phyloP scores from a whole-genome alignment of 306 rosid species.

The Trifolium dubium region DNA sequence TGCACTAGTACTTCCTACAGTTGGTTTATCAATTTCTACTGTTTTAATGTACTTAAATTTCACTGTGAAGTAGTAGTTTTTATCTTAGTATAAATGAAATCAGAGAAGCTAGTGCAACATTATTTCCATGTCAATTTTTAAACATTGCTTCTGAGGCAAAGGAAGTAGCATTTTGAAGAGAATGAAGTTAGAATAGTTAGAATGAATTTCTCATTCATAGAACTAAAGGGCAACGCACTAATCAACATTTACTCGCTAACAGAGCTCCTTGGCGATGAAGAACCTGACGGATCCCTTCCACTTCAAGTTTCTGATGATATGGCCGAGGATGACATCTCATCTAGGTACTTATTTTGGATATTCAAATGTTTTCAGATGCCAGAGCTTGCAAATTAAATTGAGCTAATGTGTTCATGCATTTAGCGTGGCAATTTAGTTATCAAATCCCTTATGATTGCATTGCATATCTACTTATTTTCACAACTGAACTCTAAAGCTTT shows the following conservation, averaged over 20 bases:
- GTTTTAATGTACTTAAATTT: background rate
- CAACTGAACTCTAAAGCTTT: slow-evolving; percentile 27
- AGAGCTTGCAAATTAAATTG: slow-evolving; percentile 22
- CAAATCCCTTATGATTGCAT: slow-evolving; percentile 10
- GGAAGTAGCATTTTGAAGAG: slow-evolving; percentile 1
- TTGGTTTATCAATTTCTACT: background rate
- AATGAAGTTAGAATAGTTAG: slow-evolving; percentile 5
- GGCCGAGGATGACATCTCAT: slow-evolving; percentile 80
- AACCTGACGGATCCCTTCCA: slow-evolving; percentile 74
- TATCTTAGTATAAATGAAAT: background rate
- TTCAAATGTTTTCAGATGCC: slow-evolving; percentile 33
- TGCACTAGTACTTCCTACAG: background rate
- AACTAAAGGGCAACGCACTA: slow-evolving; percentile 10
- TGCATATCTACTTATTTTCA: background rate
- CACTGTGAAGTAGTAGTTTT: background rate
- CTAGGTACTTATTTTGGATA: slow-evolving; percentile 60
- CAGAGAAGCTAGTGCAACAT: background rate
- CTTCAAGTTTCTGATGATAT: slow-evolving; percentile 77
- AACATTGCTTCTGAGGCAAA: background rate
- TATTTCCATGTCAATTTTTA: background rate
- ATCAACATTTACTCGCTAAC: slow-evolving; percentile 44
- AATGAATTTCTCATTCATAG: slow-evolving; percentile 19
- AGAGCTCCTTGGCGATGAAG: slow-evolving; percentile 78
- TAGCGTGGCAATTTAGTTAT: slow-evolving; percentile 10
- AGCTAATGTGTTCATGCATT: slow-evolving; percentile 34